Evolutionary conservation across 2,329 filamentous ascomycete genomes (phyloP), one percentile per base, ranked within the genome.

Genomic region (Fusarium graminum): DNA sequence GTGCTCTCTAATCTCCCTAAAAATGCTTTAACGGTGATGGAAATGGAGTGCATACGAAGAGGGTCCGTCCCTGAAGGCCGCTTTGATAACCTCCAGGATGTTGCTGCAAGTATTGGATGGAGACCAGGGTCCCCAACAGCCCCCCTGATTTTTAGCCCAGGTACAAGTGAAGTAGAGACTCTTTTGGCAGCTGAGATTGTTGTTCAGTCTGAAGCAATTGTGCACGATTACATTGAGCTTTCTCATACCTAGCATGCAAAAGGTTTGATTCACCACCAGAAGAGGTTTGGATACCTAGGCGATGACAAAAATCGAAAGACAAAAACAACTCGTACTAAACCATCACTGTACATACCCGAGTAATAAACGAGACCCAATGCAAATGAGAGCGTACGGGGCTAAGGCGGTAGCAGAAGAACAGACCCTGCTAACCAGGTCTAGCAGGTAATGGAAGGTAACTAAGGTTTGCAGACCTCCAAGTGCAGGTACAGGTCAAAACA

Each of bases 311-410:
- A 26, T 50, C 42, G 36, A 6, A 34, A 39, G 28, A 22, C 22
- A 26, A 30, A 41, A 41, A 16, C 43, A 28, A 47, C 41, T 63
- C 34, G 19, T 14, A 14, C 29, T 40, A 12, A 16, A 49, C 38
- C 39, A 42, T 36, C 17, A 44, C 19, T 39, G 38, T 63, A 58
- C 43, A 19, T 29, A 39, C 13, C 39, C 42, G 26, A 58, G 51
- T 41, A 42, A 58, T 63, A 55, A 59, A 59, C 34, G 19, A 58
- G 51, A 45, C 51, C 45, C 34, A 45, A 63, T 63, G 51, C 40
- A 45, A 63, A 63, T 58, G 61, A 58, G 63, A 56, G 60, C 47
- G 52, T 63, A 52, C 19, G 59, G 59, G 46, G 59, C 60, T 63
- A 52, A 36, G 39, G 52, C 52, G 45, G 59, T 63, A 63, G 59